Conservation (phyloP, 805 yeast species). For the Metahyphopichia silvanorum region DNA sequence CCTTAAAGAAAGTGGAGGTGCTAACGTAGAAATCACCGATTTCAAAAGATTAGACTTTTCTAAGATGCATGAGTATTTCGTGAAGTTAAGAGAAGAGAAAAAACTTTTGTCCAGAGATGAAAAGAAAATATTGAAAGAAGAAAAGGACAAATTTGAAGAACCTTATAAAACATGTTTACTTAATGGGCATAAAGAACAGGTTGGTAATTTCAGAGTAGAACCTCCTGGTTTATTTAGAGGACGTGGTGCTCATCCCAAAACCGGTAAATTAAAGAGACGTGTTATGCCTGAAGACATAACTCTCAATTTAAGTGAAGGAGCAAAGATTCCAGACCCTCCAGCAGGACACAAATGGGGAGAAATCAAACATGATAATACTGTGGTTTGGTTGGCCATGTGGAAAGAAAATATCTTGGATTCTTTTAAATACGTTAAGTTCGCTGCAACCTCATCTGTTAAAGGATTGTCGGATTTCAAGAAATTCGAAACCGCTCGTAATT, state of each 20-base stretch:
- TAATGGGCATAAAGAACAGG: constrained; percentile 87
- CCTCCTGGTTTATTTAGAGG: constrained; percentile 97
- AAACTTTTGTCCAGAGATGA: constrained; percentile 68
- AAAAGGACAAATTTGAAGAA: constrained; percentile 74
- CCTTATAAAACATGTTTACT: constrained; percentile 74
- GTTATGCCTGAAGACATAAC: constrained; percentile 88
- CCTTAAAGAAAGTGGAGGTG: constrained; percentile 67
- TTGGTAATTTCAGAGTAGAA: constrained; percentile 91
- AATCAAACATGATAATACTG: constrained; percentile 81
- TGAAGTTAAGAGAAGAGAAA: constrained; percentile 65
- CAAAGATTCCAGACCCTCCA: constrained; percentile 77
- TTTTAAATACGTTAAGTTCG: constrained; percentile 85
- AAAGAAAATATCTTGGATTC: constrained; percentile 84
- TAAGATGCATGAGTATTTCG: constrained; percentile 70
- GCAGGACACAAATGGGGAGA: constrained; percentile 90
- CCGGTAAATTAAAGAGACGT: constrained; percentile 85
- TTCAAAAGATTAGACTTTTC: constrained; percentile 77
- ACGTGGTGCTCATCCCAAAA: constrained; percentile 95
- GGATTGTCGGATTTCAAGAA: constrained; percentile 89
- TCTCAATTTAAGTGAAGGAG: constrained; percentile 71
- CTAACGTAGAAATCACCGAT: constrained; percentile 39
- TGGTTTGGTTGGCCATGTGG: constrained; percentile 97
- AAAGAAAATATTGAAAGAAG: constrained; percentile 68
- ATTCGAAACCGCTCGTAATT: constrained; percentile 88
- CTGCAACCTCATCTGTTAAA: constrained; percentile 85